Evolutionary conservation across 1,139 yeast genomes (phyloP), one percentile per base, ranked within the genome.

Genomic region (Torulaspora globosa): DNA sequence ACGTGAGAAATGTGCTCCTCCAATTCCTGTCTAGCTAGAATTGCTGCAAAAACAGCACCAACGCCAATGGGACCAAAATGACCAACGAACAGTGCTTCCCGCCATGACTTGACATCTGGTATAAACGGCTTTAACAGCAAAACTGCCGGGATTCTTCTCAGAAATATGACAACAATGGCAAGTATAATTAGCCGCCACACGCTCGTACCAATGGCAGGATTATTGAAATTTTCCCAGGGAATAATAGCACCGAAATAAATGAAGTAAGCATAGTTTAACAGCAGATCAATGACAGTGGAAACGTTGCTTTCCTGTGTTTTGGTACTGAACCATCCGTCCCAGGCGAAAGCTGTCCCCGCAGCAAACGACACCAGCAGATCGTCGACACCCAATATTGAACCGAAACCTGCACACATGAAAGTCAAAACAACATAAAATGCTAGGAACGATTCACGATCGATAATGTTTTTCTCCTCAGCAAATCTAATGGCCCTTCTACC

Each of bases 41-140:
- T 84, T 11, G 90, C 82, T 16, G 96, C 95, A 68, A 87, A 92
- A 16, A 92, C 78, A 1, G 97, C 97, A 53, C 97, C 97, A 9
- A 92, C 98, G 46, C 98, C 98, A 63, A 92, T 88, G 8, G 98
- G 98, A 38, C 98, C 98, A 66, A 92, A 92, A 70, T 92, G 97
- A 18, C 97, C 97, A 66, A 95, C 90, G 62, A 92, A 89, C 6
- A 92, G 63, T 0, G 97, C 97, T 63, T 92, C 97, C 67, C 96
- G 79, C 97, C 97, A 90, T 29, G 92, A 80, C 57, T 87, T 81
- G 36, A 92, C 79, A 65, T 90, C 97, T 0, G 97, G 96, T n/a
- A 87, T 84, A 12, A 90, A 63, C 0, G 90, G 88, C 60, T 87
- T 87, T 46, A 87, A 70, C 1, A 80, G 77, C 44, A 90, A 62